Evolutionary conservation across 2,329 filamentous ascomycete species (phyloP).

Genomic region (Fusarium sterilihyphosum): DNA sequence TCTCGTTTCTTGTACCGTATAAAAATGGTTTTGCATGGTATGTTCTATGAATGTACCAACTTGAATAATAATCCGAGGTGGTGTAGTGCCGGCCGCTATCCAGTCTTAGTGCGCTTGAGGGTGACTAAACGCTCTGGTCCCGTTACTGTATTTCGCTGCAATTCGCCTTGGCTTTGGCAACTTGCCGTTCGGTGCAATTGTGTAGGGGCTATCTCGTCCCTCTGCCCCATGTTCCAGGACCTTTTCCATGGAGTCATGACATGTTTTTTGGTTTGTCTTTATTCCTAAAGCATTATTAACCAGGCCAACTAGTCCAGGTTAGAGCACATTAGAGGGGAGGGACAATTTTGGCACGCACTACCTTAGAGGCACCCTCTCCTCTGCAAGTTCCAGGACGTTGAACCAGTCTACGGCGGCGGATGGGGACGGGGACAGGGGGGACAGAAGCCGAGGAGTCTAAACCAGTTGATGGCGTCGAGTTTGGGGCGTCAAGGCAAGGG

Average conservation of each 20-base stretch:
- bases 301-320: conserved; percentile 4
- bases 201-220: neutral
- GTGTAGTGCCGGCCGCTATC: conserved; percentile 23
- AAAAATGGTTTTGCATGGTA: conserved; percentile 7
- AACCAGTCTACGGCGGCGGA: conserved; percentile 16
- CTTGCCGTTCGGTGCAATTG: neutral
- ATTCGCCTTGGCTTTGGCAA: neutral
- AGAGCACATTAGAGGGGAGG: conserved; percentile 12
- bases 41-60: conserved; percentile 9
- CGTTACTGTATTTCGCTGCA: conserved; percentile 6
- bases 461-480: conserved; percentile 31
- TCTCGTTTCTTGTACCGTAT: conserved; percentile 1
- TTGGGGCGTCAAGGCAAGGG: conserved; percentile 34
- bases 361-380: conserved; percentile 28
- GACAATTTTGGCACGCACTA: conserved; percentile 17
- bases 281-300: conserved; percentile 3
- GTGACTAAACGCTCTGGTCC: conserved; percentile 12
- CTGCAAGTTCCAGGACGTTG: conserved; percentile 32
- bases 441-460: conserved; percentile 38
- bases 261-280: neutral
- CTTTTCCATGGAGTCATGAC: conserved; percentile 9
- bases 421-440: conserved; percentile 27
- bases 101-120: conserved; percentile 20
- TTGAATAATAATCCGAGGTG: conserved; percentile 27
- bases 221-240: conserved; percentile 13